These are phyloP conservation scores for Trichoderma sp. DNA, from an alignment of 2,329 filamentous ascomycete species.

Conservation along the genomic window DNA sequence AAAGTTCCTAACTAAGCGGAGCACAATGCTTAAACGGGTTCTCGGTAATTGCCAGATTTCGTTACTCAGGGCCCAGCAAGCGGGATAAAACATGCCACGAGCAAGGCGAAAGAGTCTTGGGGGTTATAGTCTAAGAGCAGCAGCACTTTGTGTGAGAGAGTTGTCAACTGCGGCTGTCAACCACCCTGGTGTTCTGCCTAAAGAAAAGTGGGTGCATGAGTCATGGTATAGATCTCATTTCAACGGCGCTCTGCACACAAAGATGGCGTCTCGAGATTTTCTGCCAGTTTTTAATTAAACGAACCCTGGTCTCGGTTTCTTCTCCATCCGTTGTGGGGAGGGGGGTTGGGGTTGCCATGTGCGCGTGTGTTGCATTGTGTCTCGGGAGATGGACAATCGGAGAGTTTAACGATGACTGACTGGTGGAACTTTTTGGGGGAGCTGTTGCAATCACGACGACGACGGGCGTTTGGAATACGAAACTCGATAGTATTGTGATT, in stretches of 20 bases:
- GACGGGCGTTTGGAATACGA: neutral
- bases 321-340: neutral
- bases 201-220: conserved; percentile 6
- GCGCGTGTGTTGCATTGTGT: neutral
- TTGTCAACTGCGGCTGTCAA: neutral
- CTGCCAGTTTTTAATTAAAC: neutral
- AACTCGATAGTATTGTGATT: neutral
- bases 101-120: neutral
- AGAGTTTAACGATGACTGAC: neutral
- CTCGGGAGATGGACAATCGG: neutral
- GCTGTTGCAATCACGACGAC: neutral
- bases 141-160: neutral
- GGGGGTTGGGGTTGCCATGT: neutral
- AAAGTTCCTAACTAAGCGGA: neutral
- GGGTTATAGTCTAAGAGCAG: neutral
- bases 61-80: neutral
- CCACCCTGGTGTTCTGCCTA: conserved; percentile 17
- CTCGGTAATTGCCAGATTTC: neutral
- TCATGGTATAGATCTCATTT: conserved; percentile 15
- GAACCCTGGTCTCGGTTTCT: neutral
- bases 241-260: neutral
- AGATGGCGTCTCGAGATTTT: neutral
- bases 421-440: neutral
- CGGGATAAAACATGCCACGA: neutral
- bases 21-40: neutral